Percentiles rank a stretch among this genome's conserved stretches.
Evolutionary conservation across 2,329 filamentous ascomycete genomes (phyloP).

Genomic region (Ophiostoma triangulosporum): DNA sequence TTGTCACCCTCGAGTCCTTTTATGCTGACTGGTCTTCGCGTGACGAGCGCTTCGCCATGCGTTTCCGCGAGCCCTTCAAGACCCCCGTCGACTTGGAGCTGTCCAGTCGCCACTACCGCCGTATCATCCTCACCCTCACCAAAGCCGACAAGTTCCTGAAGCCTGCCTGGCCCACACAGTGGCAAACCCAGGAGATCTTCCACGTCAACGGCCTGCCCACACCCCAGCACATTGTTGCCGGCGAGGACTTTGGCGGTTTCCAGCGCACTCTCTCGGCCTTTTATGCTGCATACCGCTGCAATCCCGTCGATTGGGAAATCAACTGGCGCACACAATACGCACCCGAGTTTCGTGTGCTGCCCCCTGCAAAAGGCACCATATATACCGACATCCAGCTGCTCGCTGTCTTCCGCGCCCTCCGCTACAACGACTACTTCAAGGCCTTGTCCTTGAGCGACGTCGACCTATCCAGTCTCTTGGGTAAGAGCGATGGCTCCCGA

Average conservation of each 20-base stretch:
- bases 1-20: constrained; percentile 38
- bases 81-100: constrained; percentile 26
- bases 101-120: constrained; percentile 39
- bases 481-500: constrained; percentile 29
- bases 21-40: constrained; percentile 35
- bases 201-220: constrained; percentile 38
- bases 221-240: constrained; percentile 38
- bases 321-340: constrained; percentile 32
- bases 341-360: constrained; percentile 41
- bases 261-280: constrained; percentile 42
- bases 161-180: constrained; percentile 43
- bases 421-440: constrained; percentile 47
- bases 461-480: constrained; percentile 31
- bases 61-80: constrained; percentile 32
- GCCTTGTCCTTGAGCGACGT: constrained; percentile 41
- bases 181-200: constrained; percentile 37
- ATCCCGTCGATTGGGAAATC: constrained; percentile 38
- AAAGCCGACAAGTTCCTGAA: constrained; percentile 42
- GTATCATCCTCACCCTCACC: constrained; percentile 39
- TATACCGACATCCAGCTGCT: constrained; percentile 40
- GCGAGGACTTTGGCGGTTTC: constrained; percentile 40
- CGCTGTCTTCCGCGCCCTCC: constrained; percentile 41
- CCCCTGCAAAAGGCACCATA: constrained; percentile 22
- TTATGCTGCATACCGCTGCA: constrained; percentile 36
- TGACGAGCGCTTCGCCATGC: constrained; percentile 42